Conservation (phyloP, 208 protist genomes). For the Trypanosoma brucei region DNA sequence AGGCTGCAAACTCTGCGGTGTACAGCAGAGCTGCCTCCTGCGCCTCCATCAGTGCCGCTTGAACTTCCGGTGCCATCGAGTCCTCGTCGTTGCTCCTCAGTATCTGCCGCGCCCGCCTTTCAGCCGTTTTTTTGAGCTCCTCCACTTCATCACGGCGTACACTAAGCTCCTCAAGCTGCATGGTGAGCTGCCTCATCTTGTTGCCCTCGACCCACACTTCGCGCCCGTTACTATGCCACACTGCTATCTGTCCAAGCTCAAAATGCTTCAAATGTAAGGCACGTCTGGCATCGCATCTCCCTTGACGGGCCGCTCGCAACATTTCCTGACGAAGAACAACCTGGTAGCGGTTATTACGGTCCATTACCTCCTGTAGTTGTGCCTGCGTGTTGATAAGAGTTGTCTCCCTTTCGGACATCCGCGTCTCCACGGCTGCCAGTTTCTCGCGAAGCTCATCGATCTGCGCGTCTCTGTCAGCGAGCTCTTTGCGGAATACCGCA, state of each 20-base stretch:
- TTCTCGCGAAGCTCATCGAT: conserved; percentile 47
- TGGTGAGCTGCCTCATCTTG: conserved; percentile 37
- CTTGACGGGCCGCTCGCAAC: conserved; percentile 33
- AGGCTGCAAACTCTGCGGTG: conserved; percentile 43
- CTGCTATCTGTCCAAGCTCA: conserved; percentile 70
- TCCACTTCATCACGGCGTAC: conserved; percentile 45
- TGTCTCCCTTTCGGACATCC: conserved; percentile 27
- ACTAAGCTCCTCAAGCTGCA: conserved; percentile 36
- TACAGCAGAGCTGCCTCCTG: conserved; percentile 53
- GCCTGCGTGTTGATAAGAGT: conserved; percentile 25
- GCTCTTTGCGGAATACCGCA: conserved; percentile 45
- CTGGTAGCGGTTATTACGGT: conserved; percentile 38
- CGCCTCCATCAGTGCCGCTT: conserved; percentile 42
- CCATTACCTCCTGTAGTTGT: conserved; percentile 22
- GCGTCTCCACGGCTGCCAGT: conserved; percentile 19
- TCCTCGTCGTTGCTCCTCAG: conserved; percentile 54
- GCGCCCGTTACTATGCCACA: conserved; percentile 39
- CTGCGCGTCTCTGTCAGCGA: conserved; percentile 42
- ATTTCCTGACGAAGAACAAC: conserved; percentile 50
- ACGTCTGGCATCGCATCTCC: conserved; percentile 45
- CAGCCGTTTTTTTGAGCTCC: conserved; percentile 45
- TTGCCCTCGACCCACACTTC: conserved; percentile 79
- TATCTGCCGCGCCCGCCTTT: conserved; percentile 49
- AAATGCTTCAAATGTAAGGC: conserved; percentile 62
- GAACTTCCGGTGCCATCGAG: conserved; percentile 28